Evolutionary conservation across 257 asterid genomes (phyloP), one percentile per base, ranked within the genome.

Genomic region (Cinchona pubescens): DNA sequence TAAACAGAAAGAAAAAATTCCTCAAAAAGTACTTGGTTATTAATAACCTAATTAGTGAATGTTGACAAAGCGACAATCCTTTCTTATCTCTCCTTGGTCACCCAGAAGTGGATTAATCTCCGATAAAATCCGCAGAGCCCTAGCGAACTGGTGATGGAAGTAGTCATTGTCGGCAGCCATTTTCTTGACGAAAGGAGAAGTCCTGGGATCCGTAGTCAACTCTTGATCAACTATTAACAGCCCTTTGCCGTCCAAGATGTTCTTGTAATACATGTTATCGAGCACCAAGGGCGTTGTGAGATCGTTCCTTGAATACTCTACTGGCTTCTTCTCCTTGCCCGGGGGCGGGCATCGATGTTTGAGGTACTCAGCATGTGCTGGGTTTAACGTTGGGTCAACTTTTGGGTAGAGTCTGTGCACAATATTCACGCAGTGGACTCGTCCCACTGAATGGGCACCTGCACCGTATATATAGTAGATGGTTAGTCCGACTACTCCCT

Each of bases 121-220:
- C 2, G 98, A 93, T 27, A 93, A 55, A 69, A 81, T 80, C 16
- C 83, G 46, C 48, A 93, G 13, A 38, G 96, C 92, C 78, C 86
- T 85, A 0, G 91, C 55, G 66, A 93, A 91, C 15, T 91, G 97
- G 0, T 83, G 85, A 38, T 82, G 90, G 37, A 93, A 93, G 62
- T 91, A 91, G 3, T 72, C 86, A 70, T 91, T 93, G 73, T 93
- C 90, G 5, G 79, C 83, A 13, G 96, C 94, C 97, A 93, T 91
- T 75, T 86, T 93, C 75, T 29, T 72, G 66, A 91, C 98, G 71
- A 86, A 88, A 18, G 92, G 91, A 76, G 83, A 79, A 0, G 97
- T 91, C 9, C 66, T 66, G 2, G 87, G 84, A 82, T 93, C 87
- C 30, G 90, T 77, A 40, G 86, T 90, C 79, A 93, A 76, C 40